Evolutionary conservation across 169 alveolate genomes (phyloP).

Genomic region (Eimeria tenella): DNA sequence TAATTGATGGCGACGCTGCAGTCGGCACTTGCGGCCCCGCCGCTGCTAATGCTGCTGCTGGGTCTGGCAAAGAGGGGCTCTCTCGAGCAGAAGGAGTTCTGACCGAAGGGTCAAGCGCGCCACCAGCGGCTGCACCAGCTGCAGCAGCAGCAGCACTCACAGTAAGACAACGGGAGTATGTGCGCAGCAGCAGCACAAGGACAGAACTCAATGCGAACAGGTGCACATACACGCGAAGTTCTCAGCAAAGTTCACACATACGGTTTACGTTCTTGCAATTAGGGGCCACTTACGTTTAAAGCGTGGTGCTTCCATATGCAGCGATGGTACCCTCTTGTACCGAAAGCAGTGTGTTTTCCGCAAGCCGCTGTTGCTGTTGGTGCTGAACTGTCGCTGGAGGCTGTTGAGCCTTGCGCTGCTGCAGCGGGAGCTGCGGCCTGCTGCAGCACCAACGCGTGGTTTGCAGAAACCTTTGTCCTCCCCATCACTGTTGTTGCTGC

Average conservation of each 20-base stretch:
- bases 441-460: constrained; percentile 11
- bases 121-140: not conserved
- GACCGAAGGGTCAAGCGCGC: not conserved
- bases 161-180: not conserved
- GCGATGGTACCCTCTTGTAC: constrained; percentile 14
- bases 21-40: not conserved
- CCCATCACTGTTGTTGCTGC: constrained; percentile 51
- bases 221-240: too few relatives aligned
- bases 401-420: constrained; percentile 6
- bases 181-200: constrained; percentile 4
- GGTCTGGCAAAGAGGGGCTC: not conserved
- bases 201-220: not conserved
- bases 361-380: not conserved
- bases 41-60: constrained; percentile 62
- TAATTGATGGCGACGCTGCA: not conserved
- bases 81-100: not conserved
- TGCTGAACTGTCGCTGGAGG: not conserved
- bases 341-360: not conserved
- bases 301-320: constrained; percentile 10
- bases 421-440: constrained; percentile 38
- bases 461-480: not conserved
- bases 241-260: too few relatives aligned
- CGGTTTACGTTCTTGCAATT: not conserved
- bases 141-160: constrained; percentile 54
- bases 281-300: not conserved